Percentiles rank a stretch among this genome's conserved stretches.
Conservation (phyloP, 768 basidiomycete species). For the Clathrus columnatus region DNA sequence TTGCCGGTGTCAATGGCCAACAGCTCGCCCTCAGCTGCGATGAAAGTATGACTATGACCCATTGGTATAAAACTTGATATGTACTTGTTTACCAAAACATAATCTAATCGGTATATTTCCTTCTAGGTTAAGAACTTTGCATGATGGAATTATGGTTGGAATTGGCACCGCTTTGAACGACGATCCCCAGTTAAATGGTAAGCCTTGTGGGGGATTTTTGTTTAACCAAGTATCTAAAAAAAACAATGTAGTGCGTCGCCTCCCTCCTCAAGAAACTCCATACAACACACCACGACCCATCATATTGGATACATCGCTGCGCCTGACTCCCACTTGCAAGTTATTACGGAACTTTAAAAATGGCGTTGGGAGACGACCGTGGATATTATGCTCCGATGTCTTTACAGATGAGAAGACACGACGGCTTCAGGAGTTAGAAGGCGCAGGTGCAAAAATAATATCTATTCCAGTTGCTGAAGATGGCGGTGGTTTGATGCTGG, state of each 20-base stretch:
- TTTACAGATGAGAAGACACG: slow-evolving; percentile 13
- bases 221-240: neutral
- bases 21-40: slow-evolving; percentile 79
- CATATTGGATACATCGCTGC: slow-evolving; percentile 70
- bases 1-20: slow-evolving; percentile 62
- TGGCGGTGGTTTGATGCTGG: slow-evolving; percentile 29
- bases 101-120: slow-evolving; percentile 4
- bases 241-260: slow-evolving; percentile 14
- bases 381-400: slow-evolving; percentile 48
- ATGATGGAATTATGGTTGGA: slow-evolving; percentile 89
- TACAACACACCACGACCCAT: slow-evolving; percentile 62
- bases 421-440: slow-evolving; percentile 37
- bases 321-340: slow-evolving; percentile 57
- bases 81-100: neutral
- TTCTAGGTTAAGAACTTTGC: slow-evolving; percentile 79
- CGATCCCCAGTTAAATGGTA: slow-evolving; percentile 90
- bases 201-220: slow-evolving; percentile 17
- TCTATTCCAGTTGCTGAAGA: slow-evolving; percentile 32
- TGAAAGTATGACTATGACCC: slow-evolving; percentile 90
- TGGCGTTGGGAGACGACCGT: slow-evolving; percentile 58
- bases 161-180: slow-evolving; percentile 87
- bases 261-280: slow-evolving; percentile 15
- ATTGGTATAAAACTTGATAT: slow-evolving; percentile 51
- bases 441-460: slow-evolving; percentile 60
- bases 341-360: slow-evolving; percentile 56